phyloP scores from a whole-genome alignment of 805 yeast genomes.

The Cyberlindnera mrakii region DNA sequence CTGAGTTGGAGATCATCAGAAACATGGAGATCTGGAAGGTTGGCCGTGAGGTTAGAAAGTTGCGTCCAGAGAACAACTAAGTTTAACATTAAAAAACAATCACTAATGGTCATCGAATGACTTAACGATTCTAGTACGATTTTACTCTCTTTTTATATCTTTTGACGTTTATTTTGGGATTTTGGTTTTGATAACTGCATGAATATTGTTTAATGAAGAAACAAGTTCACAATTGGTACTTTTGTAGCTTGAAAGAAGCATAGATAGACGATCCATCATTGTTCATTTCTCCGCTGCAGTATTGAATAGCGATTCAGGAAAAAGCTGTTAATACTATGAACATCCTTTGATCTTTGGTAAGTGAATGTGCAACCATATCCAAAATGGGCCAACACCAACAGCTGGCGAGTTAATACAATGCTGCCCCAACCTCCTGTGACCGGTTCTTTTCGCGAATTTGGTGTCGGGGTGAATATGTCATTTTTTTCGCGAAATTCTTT shows the following conservation, averaged over 20 bases:
- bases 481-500: neutral
- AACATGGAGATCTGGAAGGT: conserved; percentile 99
- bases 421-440: neutral
- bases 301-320: too few species aligned
- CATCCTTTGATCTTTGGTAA: too few species aligned
- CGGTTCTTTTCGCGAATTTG: neutral
- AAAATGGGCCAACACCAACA: too few species aligned
- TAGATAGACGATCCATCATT: too few species aligned
- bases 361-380: too few species aligned
- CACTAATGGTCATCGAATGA: conserved; percentile 26
- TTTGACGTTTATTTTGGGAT: conserved; percentile 14
- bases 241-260: neutral
- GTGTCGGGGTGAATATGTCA: neutral
- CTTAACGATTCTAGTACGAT: conserved; percentile 12
- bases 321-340: too few species aligned
- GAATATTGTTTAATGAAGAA: conserved; percentile 36
- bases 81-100: conserved; percentile 10
- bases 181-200: conserved; percentile 23
- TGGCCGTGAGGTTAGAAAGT: conserved; percentile 99
- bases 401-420: too few species aligned
- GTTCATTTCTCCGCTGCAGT: too few species aligned
- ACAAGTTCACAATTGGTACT: conserved; percentile 26
- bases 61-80: conserved; percentile 98
- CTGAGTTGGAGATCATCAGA: conserved; percentile 90
- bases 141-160: conserved; percentile 14